Evolutionary conservation across 306 rosid genomes (phyloP), one percentile per base, ranked within the genome.

Genomic region (Sesbania bispinosa): DNA sequence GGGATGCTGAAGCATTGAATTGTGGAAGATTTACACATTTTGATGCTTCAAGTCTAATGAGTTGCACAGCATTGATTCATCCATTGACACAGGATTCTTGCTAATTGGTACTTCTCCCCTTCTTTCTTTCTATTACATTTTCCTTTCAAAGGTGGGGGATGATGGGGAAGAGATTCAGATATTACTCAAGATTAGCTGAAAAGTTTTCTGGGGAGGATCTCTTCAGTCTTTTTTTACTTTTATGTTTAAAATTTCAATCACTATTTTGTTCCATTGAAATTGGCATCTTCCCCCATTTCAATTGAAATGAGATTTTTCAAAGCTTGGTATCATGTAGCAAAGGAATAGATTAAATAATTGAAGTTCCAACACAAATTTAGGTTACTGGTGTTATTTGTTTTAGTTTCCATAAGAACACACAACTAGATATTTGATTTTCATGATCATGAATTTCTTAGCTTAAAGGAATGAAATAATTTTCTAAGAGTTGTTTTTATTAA

Each of bases 1-100:
- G 98, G 98, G 98, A 50, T 93, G 98, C 86, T 93, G 86, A 90
- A 60, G 74, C 42, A 58, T 38, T 69, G 42, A 61, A 23, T 38
- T 57, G 60, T 45, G 65, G 19, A 26, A 67, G 61, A 11, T 35
- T 10, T 65, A 54, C 78, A 66, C 52, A 59, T 57, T 33, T 33
- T 68, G 60, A 81, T 77, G 75, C 75, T 69, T 79, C 78, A 63
- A 55, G 46, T 42, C 77, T 73, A 63, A 35, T 62, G 79, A 46
- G 53, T 62, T 51, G 79, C 76, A 76, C 83, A 80, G 79, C 69
- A 73, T 77, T 82, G 80, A 77, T 74, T 80, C 73, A 62, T 80
- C 85, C 66, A 41, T 70, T 84, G 69, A 82, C 88, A 62, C 69
- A 52, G 42, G 75, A 78, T 80, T 85, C 82, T 67, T 77, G 86